Evolutionary conservation across 176 grass and related monocot species (phyloP), one percentile per base, ranked within the genome.

Genomic region (Cymbopogon citratus): DNA sequence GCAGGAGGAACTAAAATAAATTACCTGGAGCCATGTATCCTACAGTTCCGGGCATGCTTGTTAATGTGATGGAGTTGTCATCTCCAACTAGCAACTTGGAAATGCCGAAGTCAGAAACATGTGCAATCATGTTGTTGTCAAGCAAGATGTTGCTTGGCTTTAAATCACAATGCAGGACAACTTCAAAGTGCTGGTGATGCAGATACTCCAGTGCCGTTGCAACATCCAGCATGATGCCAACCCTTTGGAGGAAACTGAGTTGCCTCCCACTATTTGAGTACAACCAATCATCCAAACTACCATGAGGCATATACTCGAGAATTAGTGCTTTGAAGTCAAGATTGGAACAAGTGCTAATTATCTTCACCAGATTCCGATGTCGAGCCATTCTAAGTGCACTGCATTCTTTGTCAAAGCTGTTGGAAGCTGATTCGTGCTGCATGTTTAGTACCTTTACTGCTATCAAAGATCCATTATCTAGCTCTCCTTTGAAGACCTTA

Each of bases 291-390:
- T 85, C 45, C 59, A 90, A 76, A 71, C 78, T 90, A 2, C 88
- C 88, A 85, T 86, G 56, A 16, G 88, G 83, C 83, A 90, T 90
- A 24, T 86, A 90, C 73, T 86, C 71, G 26, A 90, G 88, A 52
- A 90, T 75, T 63, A 86, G 46, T 66, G 88, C 88, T 65, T 63
- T 90, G 66, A 90, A 86, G 36, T 90, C 83, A 0, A 86, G 68
- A 46, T 81, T 86, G 12, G 83, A 81, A 9, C 83, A 90, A 60
- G 78, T 86, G 57, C 35, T 90, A 26, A 90, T 33, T 57, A 89
- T 89, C 74, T 63, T 89, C 19, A 89, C 83, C 16, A 85, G 61
- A 35, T 89, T 89, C 4, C 87, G 63, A 34, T 89, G 87, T 14
- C 72, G 63, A 34, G 77, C 77, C 77, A 80, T 85, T 45, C 83